These are phyloP conservation scores for Albizia julibrissin DNA, from an alignment of 306 rosid genomes.

Conservation along the genomic window DNA sequence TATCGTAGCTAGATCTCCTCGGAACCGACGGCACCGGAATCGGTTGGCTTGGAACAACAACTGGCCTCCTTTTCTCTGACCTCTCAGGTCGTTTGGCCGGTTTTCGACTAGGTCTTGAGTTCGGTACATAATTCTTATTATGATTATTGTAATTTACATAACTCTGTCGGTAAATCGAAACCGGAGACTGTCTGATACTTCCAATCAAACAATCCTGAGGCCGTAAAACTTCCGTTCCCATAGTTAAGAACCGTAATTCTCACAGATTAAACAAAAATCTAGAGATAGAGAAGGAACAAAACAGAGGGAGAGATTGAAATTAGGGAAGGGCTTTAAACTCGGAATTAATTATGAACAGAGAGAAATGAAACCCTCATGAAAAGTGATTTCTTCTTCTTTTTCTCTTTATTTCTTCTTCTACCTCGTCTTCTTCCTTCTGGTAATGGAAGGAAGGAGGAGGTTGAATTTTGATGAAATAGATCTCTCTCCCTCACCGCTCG, in stretches of 20 bases:
- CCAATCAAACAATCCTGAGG: conserved; percentile 71
- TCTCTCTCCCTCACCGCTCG: background rate
- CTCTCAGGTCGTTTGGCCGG: conserved; percentile 41
- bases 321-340: background rate
- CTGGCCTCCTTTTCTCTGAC: conserved; percentile 23
- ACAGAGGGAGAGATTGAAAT: background rate
- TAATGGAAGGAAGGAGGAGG: conserved; percentile 10
- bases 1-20: conserved; percentile 56
- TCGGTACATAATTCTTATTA: conserved; percentile 25
- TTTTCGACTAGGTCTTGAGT: conserved; percentile 50
- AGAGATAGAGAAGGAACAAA: too few species aligned
- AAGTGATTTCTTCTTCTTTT: background rate
- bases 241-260: background rate
- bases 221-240: conserved; percentile 80
- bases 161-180: conserved; percentile 49
- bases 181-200: conserved; percentile 43
- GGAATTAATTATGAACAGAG: background rate
- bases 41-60: conserved; percentile 8
- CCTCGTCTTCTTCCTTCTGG: conserved; percentile 2
- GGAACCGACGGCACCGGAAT: conserved; percentile 25
- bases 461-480: background rate
- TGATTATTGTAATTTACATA: conserved; percentile 26
- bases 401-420: background rate
- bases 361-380: background rate
- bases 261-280: background rate